phyloP scores from a whole-genome alignment of 371 early-diverging fungal species.

The Mucor saturninus region DNA sequence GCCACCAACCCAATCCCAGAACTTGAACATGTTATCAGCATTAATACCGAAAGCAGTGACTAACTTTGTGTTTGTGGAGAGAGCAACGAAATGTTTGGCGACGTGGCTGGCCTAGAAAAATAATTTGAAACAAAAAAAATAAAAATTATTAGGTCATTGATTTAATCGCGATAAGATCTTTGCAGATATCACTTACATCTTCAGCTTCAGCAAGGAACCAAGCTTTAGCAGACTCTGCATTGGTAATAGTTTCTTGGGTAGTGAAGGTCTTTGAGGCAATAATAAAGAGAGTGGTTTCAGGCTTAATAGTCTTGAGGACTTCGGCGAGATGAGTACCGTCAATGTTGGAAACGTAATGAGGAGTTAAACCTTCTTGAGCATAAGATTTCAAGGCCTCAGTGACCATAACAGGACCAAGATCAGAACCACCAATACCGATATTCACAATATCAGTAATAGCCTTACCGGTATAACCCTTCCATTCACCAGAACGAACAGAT shows the following conservation, averaged over 20 bases:
- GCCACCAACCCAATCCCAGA: slow-evolving; percentile 99
- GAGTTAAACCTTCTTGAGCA: slow-evolving; percentile 74
- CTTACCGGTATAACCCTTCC: slow-evolving; percentile 97
- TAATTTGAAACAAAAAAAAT: slow-evolving; percentile 12
- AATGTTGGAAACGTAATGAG: slow-evolving; percentile 98
- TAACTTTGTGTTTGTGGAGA: slow-evolving; percentile 95
- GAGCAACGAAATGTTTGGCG: slow-evolving; percentile 98
- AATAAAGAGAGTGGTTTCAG: slow-evolving; percentile 96
- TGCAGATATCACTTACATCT: slow-evolving; percentile 65
- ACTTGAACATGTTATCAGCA: slow-evolving; percentile 95
- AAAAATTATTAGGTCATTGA: slow-evolving; percentile 12
- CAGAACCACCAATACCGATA: slow-evolving; percentile 99
- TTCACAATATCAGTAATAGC: slow-evolving; percentile 95
- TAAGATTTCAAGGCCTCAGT: slow-evolving; percentile 96
- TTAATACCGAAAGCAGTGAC: slow-evolving; percentile 94
- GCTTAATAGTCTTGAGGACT: slow-evolving; percentile 83
- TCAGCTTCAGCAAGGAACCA: slow-evolving; percentile 91
- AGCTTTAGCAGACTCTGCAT: slow-evolving; percentile 91
- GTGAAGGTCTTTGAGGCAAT: slow-evolving; percentile 99
- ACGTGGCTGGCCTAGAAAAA: slow-evolving; percentile 71
- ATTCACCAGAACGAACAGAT: slow-evolving; percentile 83
- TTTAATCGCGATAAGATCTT: slow-evolving; percentile 28
- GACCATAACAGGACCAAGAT: slow-evolving; percentile 99
- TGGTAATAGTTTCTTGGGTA: slow-evolving; percentile 98
- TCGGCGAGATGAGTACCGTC: slow-evolving; percentile 97